Percentiles rank a stretch among this genome's conserved stretches.
Conservation (phyloP, 805 yeast genomes). For the Vanderwaltozyma yarrowii region DNA sequence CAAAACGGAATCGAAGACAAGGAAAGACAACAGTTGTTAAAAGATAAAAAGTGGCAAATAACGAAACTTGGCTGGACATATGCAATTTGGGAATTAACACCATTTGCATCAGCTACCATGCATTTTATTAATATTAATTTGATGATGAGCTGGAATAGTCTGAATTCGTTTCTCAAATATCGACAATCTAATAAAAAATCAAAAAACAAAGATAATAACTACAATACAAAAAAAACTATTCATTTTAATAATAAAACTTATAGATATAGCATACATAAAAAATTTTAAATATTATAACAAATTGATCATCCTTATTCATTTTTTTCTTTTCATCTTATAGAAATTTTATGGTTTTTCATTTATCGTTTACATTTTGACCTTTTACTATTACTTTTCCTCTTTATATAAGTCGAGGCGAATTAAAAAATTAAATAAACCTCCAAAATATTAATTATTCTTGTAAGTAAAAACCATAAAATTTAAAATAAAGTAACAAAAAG, state of each 20-base stretch:
- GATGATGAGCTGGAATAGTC: background rate
- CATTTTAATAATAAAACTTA: constrained; percentile 1
- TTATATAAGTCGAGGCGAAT: no score
- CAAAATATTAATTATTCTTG: no score
- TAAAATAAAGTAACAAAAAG: no score
- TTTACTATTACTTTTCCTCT: no score
- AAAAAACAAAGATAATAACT: no score
- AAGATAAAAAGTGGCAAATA: background rate
- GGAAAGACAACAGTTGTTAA: background rate
- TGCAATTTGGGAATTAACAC: background rate
- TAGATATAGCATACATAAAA: constrained; percentile 2
- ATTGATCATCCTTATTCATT: no score
- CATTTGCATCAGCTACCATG: background rate
- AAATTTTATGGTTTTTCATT: no score
- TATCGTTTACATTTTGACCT: no score
- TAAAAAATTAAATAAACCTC: no score
- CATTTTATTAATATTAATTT: no score
- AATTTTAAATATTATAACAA: background rate
- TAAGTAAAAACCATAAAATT: no score
- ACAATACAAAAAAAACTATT: background rate
- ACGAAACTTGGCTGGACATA: background rate
- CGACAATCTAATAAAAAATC: background rate
- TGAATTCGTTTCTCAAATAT: background rate
- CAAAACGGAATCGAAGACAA: background rate
- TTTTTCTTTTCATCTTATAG: no score